Conservation (phyloP, 106 monocot genomes). For the Platanthera guangdongensis region DNA sequence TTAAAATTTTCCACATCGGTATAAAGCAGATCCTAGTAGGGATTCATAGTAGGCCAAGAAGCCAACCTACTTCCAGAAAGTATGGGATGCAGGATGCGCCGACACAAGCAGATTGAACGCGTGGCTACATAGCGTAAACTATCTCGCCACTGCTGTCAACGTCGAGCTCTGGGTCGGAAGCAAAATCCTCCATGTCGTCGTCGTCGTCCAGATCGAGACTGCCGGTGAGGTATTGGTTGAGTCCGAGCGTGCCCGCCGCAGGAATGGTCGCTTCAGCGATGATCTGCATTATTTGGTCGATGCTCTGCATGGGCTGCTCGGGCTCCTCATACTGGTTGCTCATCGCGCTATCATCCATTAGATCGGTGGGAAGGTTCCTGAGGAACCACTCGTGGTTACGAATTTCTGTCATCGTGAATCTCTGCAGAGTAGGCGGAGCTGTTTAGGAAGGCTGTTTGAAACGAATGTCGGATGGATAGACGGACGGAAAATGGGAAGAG, state of each 20-base stretch:
- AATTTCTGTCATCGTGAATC: constrained; percentile 18
- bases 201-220: constrained; percentile 11
- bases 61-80: neutral
- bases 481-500: neutral
- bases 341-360: constrained; percentile 17
- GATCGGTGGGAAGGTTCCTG: constrained; percentile 19
- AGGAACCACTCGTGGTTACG: constrained; percentile 20
- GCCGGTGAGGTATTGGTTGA: neutral
- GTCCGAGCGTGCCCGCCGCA: neutral
- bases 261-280: constrained; percentile 22
- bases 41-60: neutral
- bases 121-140: constrained; percentile 18
- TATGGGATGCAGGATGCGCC: too few species aligned
- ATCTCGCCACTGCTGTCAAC: constrained; percentile 28
- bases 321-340: constrained; percentile 23
- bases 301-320: constrained; percentile 63
- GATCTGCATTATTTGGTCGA: constrained; percentile 90
- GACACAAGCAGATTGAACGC: neutral
- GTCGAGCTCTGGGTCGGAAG: constrained; percentile 24
- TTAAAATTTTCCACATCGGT: too few species aligned
- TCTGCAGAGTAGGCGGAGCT: constrained; percentile 1
- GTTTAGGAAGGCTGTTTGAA: neutral
- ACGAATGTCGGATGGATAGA: neutral
- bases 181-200: constrained; percentile 21
- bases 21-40: too few species aligned